Conservation (phyloP, 305 asterid genomes). For the Fraxinus nigra region DNA sequence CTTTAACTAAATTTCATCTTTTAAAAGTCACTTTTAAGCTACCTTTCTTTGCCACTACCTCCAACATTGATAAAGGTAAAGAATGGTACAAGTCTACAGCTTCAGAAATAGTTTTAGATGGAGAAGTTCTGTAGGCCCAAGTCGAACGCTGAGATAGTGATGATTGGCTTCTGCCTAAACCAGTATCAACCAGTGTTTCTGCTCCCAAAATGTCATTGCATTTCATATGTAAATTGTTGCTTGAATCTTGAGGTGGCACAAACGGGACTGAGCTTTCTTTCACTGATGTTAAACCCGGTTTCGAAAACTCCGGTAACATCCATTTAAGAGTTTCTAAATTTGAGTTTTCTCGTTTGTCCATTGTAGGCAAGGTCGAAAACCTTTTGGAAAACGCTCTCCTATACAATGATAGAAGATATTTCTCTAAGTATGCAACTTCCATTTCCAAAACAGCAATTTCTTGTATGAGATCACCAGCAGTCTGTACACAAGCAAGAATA, state of each 20-base stretch:
- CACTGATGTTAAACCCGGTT: constrained; percentile 27
- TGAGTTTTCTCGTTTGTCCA: constrained; percentile 23
- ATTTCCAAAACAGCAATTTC: constrained; percentile 71
- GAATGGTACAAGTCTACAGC: constrained; percentile 71
- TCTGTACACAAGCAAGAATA: constrained; percentile 34
- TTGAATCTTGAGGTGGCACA: constrained; percentile 25
- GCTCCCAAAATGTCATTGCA: constrained; percentile 37
- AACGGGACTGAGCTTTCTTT: constrained; percentile 22
- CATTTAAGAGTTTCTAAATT: constrained; percentile 22
- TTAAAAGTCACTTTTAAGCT: neutral
- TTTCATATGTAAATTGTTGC: constrained; percentile 11
- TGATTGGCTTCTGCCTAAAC: constrained; percentile 72
- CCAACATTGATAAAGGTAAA: constrained; percentile 78
- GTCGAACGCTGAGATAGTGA: constrained; percentile 77
- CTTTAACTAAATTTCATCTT: neutral
- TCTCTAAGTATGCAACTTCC: constrained; percentile 69
- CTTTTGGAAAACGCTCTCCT: constrained; percentile 48
- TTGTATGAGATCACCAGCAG: constrained; percentile 68
- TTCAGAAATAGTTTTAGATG: constrained; percentile 36
- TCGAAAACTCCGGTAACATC: constrained; percentile 23
- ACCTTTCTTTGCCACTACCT: constrained; percentile 41
- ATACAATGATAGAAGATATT: constrained; percentile 75
- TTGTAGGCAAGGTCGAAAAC: constrained; percentile 30
- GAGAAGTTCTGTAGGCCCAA: constrained; percentile 49
- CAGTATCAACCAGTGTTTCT: constrained; percentile 46